Evolutionary conservation across 2,329 filamentous ascomycete genomes (phyloP), one percentile per base, ranked within the genome.

Genomic region (Fusarium continuum): DNA sequence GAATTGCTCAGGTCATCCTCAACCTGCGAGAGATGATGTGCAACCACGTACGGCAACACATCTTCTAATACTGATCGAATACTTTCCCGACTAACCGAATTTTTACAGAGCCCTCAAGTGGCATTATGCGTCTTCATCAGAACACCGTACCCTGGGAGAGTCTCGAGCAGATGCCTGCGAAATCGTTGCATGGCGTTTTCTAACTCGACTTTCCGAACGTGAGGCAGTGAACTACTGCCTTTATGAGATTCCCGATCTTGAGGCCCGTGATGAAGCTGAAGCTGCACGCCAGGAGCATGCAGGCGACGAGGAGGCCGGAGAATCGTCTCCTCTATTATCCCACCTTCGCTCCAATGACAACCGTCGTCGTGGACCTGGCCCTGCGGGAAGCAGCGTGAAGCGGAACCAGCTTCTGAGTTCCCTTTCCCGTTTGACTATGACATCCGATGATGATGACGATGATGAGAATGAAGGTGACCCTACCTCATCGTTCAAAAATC

Each of bases 151-250:
- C 5, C 77, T 93, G 26, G 86, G 87, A 54, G 85, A 90, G 54
- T 85, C 89, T 13, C 83, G 91, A 49, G 89, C 89, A 17, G 85
- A 87, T 71, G 90, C 89, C 23, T 93, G 91, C 71, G 91, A 94
- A 77, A 90, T 92, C 60, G 89, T 92, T 13, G 91, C 91, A 31
- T 93, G 90, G 89, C 85, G 91, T 32, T 92, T 92, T 67, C 79
- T 93, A 29, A 87, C 86, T 14, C 86, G 86, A 50, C 79, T 93
- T 26, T 88, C 88, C 2, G 89, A 92, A 71, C 80, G 86, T 20
- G 91, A 93, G 69, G 88, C 88, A 8, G 88, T 94, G 22, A 87
- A 92, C 51, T 91, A 83, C 69, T 89, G 91, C 51, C 83, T 93
- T 28, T 89, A 88, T 65, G 90, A 93, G 73, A 85, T 93, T 38